Evolutionary conservation across 2,329 filamentous ascomycete genomes (phyloP).

Genomic region (Gaeumannomyces sp.): DNA sequence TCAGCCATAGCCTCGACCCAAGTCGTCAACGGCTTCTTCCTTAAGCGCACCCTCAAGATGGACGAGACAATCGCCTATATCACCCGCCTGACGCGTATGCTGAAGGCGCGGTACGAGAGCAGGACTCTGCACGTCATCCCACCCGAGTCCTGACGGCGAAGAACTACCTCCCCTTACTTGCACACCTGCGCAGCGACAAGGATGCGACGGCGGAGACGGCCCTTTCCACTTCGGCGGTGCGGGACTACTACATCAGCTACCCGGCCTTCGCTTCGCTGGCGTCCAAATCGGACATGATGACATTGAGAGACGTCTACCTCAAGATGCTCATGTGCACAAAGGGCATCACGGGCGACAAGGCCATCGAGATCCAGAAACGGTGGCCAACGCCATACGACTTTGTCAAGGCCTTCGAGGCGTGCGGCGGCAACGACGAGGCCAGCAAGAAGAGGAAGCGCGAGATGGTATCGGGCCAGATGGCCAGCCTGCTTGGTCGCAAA

Average conservation of each 20-base stretch:
- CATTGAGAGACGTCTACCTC: constrained; percentile 66
- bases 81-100: constrained; percentile 61
- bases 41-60: constrained; percentile 68
- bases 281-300: constrained; percentile 69
- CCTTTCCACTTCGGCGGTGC: not conserved
- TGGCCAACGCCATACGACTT: constrained; percentile 71
- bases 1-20: constrained; percentile 73
- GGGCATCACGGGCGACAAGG: constrained; percentile 70
- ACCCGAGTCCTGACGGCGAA: constrained; percentile 54
- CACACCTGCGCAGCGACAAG: constrained; percentile 45
- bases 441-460: constrained; percentile 51
- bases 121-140: constrained; percentile 55
- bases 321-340: constrained; percentile 83
- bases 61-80: constrained; percentile 76
- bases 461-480: constrained; percentile 53
- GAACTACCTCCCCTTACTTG: constrained; percentile 60
- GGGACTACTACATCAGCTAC: constrained; percentile 58
- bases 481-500: constrained; percentile 57
- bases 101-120: constrained; percentile 59
- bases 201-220: not conserved
- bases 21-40: constrained; percentile 71
- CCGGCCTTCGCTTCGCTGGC: constrained; percentile 64
- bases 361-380: constrained; percentile 70
- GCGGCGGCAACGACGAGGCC: constrained; percentile 34
- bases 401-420: constrained; percentile 59